Percentiles rank a stretch among this genome's conserved stretches.
Evolutionary conservation across 2,329 filamentous ascomycete species (phyloP).

Genomic region (Beauveria australis): DNA sequence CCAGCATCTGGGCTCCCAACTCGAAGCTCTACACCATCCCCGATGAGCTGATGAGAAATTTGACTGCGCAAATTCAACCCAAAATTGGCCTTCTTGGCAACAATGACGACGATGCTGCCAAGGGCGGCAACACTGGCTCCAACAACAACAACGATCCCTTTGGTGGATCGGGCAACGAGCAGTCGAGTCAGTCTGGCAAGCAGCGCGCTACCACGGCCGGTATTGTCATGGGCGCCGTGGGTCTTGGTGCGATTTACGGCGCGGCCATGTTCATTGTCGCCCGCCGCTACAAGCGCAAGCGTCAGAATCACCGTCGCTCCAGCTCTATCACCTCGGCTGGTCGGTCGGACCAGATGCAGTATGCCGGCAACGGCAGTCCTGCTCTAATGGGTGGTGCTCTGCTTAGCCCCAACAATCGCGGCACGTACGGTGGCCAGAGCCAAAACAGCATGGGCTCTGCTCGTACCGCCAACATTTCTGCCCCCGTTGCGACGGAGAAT

Average conservation of each 20-base stretch:
- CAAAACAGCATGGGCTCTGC: slow-evolving; percentile 57
- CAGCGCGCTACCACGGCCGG: slow-evolving; percentile 55
- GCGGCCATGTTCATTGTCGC: slow-evolving; percentile 92
- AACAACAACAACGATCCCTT: slow-evolving; percentile 33
- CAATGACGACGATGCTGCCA: slow-evolving; percentile 32
- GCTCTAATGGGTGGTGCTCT: slow-evolving; percentile 64
- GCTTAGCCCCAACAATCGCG: slow-evolving; percentile 44
- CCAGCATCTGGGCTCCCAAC: slow-evolving; percentile 62
- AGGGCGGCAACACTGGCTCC: slow-evolving; percentile 19
- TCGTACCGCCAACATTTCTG: slow-evolving; percentile 65
- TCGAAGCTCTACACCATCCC: slow-evolving; percentile 69
- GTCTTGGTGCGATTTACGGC: slow-evolving; percentile 78
- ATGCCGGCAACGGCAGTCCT: slow-evolving; percentile 41
- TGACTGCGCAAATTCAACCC: slow-evolving; percentile 78
- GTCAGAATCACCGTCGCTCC: slow-evolving; percentile 65
- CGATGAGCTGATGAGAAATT: slow-evolving; percentile 54
- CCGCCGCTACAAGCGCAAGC: slow-evolving; percentile 81
- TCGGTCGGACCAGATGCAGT: slow-evolving; percentile 44
- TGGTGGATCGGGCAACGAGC: slow-evolving; percentile 27
- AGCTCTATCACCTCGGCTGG: slow-evolving; percentile 57
- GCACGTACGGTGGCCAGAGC: slow-evolving; percentile 50
- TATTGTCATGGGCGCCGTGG: slow-evolving; percentile 69
- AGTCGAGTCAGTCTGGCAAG: slow-evolving; percentile 44
- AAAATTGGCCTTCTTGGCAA: slow-evolving; percentile 46
- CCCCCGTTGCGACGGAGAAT: slow-evolving; percentile 87